Conservation (phyloP, 2,329 filamentous ascomycete species). For the Arthrobotrys musiformis region DNA sequence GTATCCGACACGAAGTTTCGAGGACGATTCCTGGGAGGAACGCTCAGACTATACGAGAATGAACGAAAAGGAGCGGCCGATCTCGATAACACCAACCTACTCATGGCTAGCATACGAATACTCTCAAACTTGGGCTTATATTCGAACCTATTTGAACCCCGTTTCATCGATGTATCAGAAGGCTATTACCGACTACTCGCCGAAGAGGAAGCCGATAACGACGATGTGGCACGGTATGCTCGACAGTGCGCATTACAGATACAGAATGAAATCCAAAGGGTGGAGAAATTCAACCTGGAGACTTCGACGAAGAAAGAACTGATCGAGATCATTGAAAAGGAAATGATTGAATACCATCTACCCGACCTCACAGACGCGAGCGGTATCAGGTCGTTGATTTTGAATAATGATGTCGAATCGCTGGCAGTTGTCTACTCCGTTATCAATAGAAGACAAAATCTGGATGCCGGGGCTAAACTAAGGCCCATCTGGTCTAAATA, state of each 20-base stretch:
- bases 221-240: slow-evolving; percentile 79
- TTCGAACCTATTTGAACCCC: slow-evolving; percentile 79
- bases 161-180: slow-evolving; percentile 75
- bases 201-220: slow-evolving; percentile 71
- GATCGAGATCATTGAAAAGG: slow-evolving; percentile 76
- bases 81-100: slow-evolving; percentile 72
- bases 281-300: slow-evolving; percentile 83
- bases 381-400: slow-evolving; percentile 78
- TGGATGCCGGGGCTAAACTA: slow-evolving; percentile 68
- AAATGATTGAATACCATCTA: slow-evolving; percentile 76
- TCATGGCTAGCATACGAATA: slow-evolving; percentile 81
- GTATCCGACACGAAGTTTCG: slow-evolving; percentile 69
- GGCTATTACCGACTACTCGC: slow-evolving; percentile 77
- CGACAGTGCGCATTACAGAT: slow-evolving; percentile 75
- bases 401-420: slow-evolving; percentile 74
- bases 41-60: slow-evolving; percentile 78
- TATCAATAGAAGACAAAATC: slow-evolving; percentile 75
- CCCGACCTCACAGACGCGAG: slow-evolving; percentile 73
- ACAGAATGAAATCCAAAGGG: slow-evolving; percentile 76
- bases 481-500: slow-evolving; percentile 80
- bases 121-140: slow-evolving; percentile 88
- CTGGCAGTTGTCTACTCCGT: slow-evolving; percentile 82
- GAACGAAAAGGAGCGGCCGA: slow-evolving; percentile 72
- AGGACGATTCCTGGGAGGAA: slow-evolving; percentile 71
- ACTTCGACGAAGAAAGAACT: slow-evolving; percentile 82